A percentile compares a stretch with the other conserved stretches of the same genome.
These are phyloP conservation scores for Fomitopsis betulina DNA, from an alignment of 1,284 basidiomycete genomes.

Conservation along the genomic window DNA sequence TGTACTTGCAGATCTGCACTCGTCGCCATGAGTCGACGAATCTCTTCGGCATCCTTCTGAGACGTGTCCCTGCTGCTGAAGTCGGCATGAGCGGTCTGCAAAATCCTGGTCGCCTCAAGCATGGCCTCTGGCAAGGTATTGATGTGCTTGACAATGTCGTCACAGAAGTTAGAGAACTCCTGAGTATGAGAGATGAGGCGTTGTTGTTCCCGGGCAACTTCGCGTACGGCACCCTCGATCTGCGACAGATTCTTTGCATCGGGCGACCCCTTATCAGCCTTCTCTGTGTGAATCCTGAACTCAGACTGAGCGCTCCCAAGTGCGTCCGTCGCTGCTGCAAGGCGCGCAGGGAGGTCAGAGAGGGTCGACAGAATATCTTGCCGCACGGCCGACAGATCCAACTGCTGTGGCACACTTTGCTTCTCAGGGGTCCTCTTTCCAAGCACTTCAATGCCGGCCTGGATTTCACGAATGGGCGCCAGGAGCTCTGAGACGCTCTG, in stretches of 20 bases:
- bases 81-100: conserved; percentile 60
- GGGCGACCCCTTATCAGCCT: conserved; percentile 13
- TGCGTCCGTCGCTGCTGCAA: conserved; percentile 37
- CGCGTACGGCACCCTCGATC: conserved; percentile 43
- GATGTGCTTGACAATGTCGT: conserved; percentile 49
- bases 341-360: conserved; percentile 37
- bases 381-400: conserved; percentile 19
- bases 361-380: conserved; percentile 32
- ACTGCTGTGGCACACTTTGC: conserved; percentile 3
- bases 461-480: conserved; percentile 42
- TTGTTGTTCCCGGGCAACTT: conserved; percentile 39
- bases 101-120: conserved; percentile 44
- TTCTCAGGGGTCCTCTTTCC: conserved; percentile 28
- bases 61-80: conserved; percentile 51
- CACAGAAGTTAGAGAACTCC: conserved; percentile 46
- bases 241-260: conserved; percentile 27
- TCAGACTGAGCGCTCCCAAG: conserved; percentile 34
- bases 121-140: conserved; percentile 55
- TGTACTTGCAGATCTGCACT: conserved; percentile 69
- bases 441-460: conserved; percentile 36
- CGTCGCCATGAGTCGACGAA: conserved; percentile 44
- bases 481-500: conserved; percentile 48
- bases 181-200: conserved; percentile 40
- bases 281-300: conserved; percentile 25
- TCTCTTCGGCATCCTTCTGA: conserved; percentile 63